These are phyloP conservation scores for Scedosporium apiospermum DNA, from an alignment of 2,329 filamentous ascomycete species.

Conservation along the genomic window DNA sequence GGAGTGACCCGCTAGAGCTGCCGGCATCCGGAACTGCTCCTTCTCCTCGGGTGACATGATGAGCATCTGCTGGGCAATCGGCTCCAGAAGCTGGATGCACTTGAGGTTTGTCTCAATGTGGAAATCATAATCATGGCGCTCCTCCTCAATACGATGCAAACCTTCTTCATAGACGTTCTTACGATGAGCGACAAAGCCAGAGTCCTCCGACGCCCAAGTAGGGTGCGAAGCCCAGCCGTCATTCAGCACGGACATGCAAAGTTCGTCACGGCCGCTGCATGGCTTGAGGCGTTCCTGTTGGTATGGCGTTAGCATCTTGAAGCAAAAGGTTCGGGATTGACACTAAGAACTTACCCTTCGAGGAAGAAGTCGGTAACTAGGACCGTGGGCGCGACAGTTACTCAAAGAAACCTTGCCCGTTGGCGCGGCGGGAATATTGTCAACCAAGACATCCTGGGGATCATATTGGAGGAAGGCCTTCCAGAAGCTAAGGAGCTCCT, in stretches of 20 bases:
- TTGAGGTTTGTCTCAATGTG: constrained; percentile 93
- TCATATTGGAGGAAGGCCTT: constrained; percentile 74
- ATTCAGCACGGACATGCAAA: constrained; percentile 88
- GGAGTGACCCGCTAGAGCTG: constrained; percentile 81
- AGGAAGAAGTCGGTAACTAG: constrained; percentile 87
- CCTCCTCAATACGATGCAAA: constrained; percentile 92
- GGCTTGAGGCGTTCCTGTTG: constrained; percentile 70
- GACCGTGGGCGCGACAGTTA: constrained; percentile 90
- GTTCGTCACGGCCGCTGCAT: constrained; percentile 88
- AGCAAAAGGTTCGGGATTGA: not conserved
- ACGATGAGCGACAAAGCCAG: constrained; percentile 91
- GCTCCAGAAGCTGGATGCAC: constrained; percentile 92
- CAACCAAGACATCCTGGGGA: constrained; percentile 65
- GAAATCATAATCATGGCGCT: constrained; percentile 96
- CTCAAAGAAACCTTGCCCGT: constrained; percentile 81
- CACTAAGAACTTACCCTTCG: constrained; percentile 48
- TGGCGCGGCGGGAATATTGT: constrained; percentile 67
- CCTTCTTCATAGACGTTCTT: constrained; percentile 95
- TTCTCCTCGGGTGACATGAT: constrained; percentile 67
- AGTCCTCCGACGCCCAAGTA: constrained; percentile 97
- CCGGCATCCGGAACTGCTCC: constrained; percentile 66
- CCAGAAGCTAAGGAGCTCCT: constrained; percentile 83
- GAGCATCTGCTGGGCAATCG: constrained; percentile 82
- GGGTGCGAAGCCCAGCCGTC: constrained; percentile 98
- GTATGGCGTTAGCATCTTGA: constrained; percentile 10